These are phyloP conservation scores for Suhomyces anneliseae DNA, from an alignment of 1,139 yeast species.

Conservation along the genomic window DNA sequence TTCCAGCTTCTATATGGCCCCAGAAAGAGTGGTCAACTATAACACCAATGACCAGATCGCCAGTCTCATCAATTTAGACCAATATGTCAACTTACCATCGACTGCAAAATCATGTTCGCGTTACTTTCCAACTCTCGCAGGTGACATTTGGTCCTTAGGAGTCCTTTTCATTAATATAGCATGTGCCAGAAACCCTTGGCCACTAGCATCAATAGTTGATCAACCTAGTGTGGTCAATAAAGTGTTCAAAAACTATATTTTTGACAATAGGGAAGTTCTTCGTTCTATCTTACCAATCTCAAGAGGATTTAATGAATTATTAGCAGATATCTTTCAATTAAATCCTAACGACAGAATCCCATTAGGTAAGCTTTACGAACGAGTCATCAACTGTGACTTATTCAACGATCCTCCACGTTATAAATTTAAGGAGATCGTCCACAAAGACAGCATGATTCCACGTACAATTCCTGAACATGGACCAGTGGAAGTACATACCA, in stretches of 20 bases:
- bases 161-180: constrained; percentile 76
- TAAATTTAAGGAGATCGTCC: neutral
- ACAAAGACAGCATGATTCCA: neutral
- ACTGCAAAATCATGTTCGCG: constrained; percentile 25
- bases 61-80: constrained; percentile 31
- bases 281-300: constrained; percentile 64
- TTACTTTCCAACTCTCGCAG: constrained; percentile 66
- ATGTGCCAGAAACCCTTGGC: constrained; percentile 91
- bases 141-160: constrained; percentile 89
- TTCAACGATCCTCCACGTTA: constrained; percentile 25
- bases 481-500: neutral
- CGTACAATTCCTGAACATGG: constrained; percentile 1
- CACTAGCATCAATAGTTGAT: constrained; percentile 63
- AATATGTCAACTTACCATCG: constrained; percentile 14
- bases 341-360: constrained; percentile 66
- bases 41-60: constrained; percentile 32
- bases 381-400: constrained; percentile 41
- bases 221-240: constrained; percentile 50
- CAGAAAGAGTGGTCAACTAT: constrained; percentile 67
- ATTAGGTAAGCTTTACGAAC: constrained; percentile 46
- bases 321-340: constrained; percentile 55
- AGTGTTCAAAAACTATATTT: constrained; percentile 50
- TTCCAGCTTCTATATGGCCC: constrained; percentile 89
- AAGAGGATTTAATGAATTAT: constrained; percentile 54
- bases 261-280: constrained; percentile 29